phyloP scores from a whole-genome alignment of 2,329 filamentous ascomycete genomes.

The Aureobasidium sp. region DNA sequence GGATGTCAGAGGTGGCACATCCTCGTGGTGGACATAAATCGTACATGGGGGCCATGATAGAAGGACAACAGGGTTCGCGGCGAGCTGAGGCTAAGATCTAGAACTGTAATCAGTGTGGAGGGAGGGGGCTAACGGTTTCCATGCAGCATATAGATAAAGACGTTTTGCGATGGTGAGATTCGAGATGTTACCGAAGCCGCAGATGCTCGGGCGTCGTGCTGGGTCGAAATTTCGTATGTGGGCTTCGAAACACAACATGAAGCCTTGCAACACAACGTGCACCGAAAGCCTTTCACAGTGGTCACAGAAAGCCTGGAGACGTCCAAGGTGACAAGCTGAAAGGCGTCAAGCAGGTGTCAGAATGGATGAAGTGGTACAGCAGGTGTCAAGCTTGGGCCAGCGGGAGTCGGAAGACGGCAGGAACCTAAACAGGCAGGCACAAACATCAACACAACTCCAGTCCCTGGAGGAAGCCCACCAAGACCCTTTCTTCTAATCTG shows the following conservation, averaged over 20 bases:
- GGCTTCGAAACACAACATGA: neutral
- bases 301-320: neutral
- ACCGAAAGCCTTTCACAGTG: neutral
- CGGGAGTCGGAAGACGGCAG: neutral
- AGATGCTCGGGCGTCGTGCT: neutral
- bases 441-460: slow-evolving; percentile 1
- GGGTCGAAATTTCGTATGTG: no score
- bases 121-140: neutral
- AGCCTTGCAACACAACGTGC: neutral
- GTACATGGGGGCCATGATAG: neutral
- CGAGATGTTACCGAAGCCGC: neutral
- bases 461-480: neutral
- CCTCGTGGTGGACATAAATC: neutral
- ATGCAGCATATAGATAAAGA: slow-evolving; percentile 1
- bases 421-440: neutral
- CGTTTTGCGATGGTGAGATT: neutral
- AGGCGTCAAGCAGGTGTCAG: no score
- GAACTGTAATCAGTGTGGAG: neutral
- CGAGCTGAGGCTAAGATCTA: neutral
- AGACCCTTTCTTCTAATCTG: neutral
- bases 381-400: neutral
- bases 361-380: neutral
- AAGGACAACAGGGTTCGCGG: neutral
- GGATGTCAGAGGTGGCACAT: neutral
- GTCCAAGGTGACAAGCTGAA: neutral